Percentiles rank a stretch among this genome's conserved stretches.
Conservation (phyloP, 768 basidiomycete genomes). For the Mycena galericulata region DNA sequence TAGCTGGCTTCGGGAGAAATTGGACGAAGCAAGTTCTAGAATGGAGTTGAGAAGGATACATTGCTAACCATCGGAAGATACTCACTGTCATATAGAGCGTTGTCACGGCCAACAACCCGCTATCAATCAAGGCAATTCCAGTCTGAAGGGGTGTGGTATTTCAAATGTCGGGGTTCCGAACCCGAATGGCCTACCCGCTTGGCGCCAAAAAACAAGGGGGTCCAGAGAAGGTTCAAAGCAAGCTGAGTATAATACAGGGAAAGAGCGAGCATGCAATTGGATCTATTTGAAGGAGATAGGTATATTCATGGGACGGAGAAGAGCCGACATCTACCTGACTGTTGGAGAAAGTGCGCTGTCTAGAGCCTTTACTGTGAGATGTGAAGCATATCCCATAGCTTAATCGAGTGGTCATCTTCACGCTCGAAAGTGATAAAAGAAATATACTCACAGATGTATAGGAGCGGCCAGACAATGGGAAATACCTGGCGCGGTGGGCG, state of each 20-base stretch:
- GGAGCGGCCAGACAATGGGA: constrained; percentile 67
- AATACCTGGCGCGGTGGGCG: constrained; percentile 65
- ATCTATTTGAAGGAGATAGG: constrained; percentile 40
- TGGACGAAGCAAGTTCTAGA: constrained; percentile 60
- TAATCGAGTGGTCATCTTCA: constrained; percentile 12
- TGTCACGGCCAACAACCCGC: constrained; percentile 62
- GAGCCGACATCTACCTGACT: constrained; percentile 53
- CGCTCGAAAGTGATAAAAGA: constrained; percentile 16
- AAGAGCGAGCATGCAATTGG: constrained; percentile 59
- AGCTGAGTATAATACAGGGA: constrained; percentile 73
- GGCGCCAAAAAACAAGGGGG: constrained; percentile 71
- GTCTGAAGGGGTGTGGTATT: constrained; percentile 49
- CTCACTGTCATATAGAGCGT: constrained; percentile 71
- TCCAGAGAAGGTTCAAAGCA: constrained; percentile 69
- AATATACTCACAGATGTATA: constrained; percentile 53
- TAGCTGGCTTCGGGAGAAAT: constrained; percentile 59
- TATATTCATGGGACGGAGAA: not conserved
- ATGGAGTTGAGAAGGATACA: not conserved
- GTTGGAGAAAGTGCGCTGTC: constrained; percentile 56
- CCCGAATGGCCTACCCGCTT: constrained; percentile 51
- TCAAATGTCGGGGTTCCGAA: not conserved
- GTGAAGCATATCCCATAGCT: constrained; percentile 78
- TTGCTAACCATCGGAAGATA: not conserved
- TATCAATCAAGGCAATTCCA: constrained; percentile 67
- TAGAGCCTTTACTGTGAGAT: constrained; percentile 67